These are phyloP conservation scores for Neonectria magnoliae DNA, from an alignment of 2,329 filamentous ascomycete species.

Conservation along the genomic window DNA sequence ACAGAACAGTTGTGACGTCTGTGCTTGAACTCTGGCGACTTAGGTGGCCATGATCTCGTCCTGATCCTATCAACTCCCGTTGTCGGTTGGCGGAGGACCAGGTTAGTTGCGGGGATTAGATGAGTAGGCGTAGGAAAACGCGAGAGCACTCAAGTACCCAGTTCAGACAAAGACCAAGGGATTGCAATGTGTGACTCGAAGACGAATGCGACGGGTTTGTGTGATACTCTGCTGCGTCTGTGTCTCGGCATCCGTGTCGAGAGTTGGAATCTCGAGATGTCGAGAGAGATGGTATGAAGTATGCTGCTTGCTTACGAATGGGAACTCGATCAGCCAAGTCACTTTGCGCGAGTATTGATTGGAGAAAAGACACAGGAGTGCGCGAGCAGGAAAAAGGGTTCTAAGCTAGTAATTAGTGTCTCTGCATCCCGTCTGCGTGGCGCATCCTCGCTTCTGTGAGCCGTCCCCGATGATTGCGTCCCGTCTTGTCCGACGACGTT, in stretches of 20 bases:
- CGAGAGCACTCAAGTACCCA: background rate
- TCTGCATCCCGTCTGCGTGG: background rate
- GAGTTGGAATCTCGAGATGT: background rate
- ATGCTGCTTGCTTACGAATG: background rate
- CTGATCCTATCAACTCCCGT: background rate
- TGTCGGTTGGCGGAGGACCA: background rate
- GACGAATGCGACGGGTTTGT: background rate
- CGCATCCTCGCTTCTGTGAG: background rate
- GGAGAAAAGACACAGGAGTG: background rate
- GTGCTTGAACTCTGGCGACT: background rate
- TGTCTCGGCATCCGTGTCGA: background rate
- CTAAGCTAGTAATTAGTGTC: background rate
- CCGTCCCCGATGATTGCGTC: background rate
- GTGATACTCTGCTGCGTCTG: background rate
- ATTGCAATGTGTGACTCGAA: background rate
- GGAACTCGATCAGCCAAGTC: background rate
- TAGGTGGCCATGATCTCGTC: slow-evolving; percentile 3
- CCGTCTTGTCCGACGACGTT: background rate
- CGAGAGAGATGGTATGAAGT: background rate
- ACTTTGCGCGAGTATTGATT: slow-evolving; percentile 5
- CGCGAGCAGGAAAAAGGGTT: background rate
- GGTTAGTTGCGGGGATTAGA: background rate
- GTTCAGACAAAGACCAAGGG: background rate
- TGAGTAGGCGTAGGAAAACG: background rate
- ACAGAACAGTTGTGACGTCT: background rate